Conservation (phyloP, 1,139 yeast species). For the Tardiomyces digboiensis region DNA sequence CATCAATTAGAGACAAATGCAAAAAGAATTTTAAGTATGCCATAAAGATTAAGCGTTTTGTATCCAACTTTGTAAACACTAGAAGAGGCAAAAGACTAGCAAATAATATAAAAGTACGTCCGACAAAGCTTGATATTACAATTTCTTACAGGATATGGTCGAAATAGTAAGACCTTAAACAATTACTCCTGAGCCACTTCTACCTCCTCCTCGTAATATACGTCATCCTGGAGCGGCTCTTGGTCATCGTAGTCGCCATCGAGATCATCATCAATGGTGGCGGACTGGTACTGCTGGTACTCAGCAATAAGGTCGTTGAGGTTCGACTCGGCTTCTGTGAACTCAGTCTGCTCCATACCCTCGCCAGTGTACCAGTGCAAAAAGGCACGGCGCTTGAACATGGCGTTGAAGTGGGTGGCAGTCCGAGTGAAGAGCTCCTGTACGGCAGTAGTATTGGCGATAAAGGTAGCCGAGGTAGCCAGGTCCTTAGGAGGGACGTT, state of each 20-base stretch:
- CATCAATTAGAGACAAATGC: no score
- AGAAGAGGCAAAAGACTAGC: background rate
- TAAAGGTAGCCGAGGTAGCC: slow-evolving; percentile 34
- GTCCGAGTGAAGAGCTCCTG: slow-evolving; percentile 35
- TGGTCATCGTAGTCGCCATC: slow-evolving; percentile 17
- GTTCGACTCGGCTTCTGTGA: slow-evolving; percentile 36
- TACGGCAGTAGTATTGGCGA: slow-evolving; percentile 36
- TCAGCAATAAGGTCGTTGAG: slow-evolving; percentile 33
- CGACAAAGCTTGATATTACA: background rate
- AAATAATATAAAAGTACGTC: slow-evolving; percentile 1
- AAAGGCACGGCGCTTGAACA: slow-evolving; percentile 37
- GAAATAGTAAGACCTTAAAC: no score
- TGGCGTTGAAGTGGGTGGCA: slow-evolving; percentile 32
- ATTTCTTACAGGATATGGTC: no score
- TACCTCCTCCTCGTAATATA: slow-evolving; percentile 8
- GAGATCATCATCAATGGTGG: slow-evolving; percentile 30
- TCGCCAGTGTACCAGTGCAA: slow-evolving; percentile 38
- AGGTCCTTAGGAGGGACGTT: slow-evolving; percentile 33
- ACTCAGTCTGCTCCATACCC: slow-evolving; percentile 39
- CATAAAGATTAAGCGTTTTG: background rate
- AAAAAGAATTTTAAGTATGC: background rate
- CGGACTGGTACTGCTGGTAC: slow-evolving; percentile 37
- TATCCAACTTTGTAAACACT: background rate
- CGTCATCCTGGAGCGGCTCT: slow-evolving; percentile 7
- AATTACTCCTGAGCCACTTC: slow-evolving; percentile 22